Percentiles rank a stretch among this genome's conserved stretches.
Evolutionary conservation across 2,329 filamentous ascomycete genomes (phyloP).

Genomic region (Aspergillus sp.): DNA sequence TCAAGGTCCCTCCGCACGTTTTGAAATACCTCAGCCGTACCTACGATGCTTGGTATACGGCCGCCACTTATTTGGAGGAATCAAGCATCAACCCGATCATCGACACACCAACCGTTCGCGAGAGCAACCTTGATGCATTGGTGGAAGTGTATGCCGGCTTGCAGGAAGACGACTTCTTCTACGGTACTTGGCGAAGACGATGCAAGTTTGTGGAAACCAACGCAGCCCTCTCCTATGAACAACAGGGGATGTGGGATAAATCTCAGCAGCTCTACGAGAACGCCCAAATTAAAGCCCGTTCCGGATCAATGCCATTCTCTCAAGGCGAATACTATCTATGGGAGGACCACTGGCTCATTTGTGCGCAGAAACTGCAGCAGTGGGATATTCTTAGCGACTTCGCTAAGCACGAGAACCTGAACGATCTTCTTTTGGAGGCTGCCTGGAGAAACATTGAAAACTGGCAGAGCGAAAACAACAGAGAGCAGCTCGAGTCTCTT

Average conservation of each 20-base stretch:
- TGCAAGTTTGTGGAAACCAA: constrained; percentile 98
- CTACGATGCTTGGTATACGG: constrained; percentile 97
- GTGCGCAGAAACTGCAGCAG: constrained; percentile 96
- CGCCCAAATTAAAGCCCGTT: constrained; percentile 94
- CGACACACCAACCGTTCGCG: constrained; percentile 79
- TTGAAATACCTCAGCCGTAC: constrained; percentile 93
- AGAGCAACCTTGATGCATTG: constrained; percentile 95
- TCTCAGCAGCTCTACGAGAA: constrained; percentile 95
- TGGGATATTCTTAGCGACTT: constrained; percentile 99
- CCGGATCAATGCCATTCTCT: constrained; percentile 92
- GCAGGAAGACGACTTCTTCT: constrained; percentile 95
- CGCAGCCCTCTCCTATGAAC: constrained; percentile 93
- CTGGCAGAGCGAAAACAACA: constrained; percentile 83
- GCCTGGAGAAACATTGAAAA: constrained; percentile 95
- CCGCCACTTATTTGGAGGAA: constrained; percentile 84
- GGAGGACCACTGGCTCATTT: constrained; percentile 99
- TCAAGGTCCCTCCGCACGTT: constrained; percentile 92
- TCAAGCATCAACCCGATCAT: constrained; percentile 79
- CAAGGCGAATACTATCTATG: constrained; percentile 98
- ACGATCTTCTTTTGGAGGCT: constrained; percentile 91
- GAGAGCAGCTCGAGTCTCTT: constrained; percentile 85
- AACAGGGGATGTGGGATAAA: constrained; percentile 99
- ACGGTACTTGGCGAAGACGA: constrained; percentile 91
- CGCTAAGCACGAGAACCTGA: constrained; percentile 97
- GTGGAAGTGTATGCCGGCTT: constrained; percentile 87